Evolutionary conservation across 164 flowering plant genomes (phyloP).

Genomic region (Vitis rupestris): DNA sequence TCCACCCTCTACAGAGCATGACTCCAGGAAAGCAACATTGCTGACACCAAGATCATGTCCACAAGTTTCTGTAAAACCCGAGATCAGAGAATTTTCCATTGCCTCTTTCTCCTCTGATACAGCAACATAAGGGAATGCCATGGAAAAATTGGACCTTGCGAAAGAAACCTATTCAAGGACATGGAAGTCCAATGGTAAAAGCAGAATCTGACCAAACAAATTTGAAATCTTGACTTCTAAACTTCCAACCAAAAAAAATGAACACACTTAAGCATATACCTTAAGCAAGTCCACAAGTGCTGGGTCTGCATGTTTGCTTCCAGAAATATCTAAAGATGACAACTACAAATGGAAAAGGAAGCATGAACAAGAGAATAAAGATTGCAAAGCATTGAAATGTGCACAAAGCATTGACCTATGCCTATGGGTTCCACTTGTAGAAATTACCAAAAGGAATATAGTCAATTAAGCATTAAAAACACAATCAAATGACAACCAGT

Average conservation of each 20-base stretch:
- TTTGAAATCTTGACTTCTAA: not conserved
- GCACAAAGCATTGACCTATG: not conserved
- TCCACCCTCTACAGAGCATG: constrained; percentile 59
- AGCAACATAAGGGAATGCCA: constrained; percentile 84
- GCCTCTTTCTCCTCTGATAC: constrained; percentile 47
- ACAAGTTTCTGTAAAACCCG: constrained; percentile 65
- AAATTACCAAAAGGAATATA: not conserved
- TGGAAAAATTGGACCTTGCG: constrained; percentile 65
- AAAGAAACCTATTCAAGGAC: constrained; percentile 52
- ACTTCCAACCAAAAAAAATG: not conserved
- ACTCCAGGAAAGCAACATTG: constrained; percentile 51
- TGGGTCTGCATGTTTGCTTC: constrained; percentile 44
- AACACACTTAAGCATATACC: constrained; percentile 34
- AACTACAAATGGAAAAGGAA: constrained; percentile 38
- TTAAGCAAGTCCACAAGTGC: constrained; percentile 63
- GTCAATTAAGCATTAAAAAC: no score
- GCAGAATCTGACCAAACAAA: not conserved
- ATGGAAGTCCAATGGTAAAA: constrained; percentile 1
- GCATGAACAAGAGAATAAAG: not conserved
- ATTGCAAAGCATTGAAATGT: not conserved
- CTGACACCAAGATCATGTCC: constrained; percentile 36
- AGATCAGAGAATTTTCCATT: constrained; percentile 59
- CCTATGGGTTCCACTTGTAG: not conserved
- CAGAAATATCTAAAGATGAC: constrained; percentile 58
- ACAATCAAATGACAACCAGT: no score